These are phyloP conservation scores for Monosporascus sp. DNA, from an alignment of 2,329 filamentous ascomycete genomes.

Conservation along the genomic window DNA sequence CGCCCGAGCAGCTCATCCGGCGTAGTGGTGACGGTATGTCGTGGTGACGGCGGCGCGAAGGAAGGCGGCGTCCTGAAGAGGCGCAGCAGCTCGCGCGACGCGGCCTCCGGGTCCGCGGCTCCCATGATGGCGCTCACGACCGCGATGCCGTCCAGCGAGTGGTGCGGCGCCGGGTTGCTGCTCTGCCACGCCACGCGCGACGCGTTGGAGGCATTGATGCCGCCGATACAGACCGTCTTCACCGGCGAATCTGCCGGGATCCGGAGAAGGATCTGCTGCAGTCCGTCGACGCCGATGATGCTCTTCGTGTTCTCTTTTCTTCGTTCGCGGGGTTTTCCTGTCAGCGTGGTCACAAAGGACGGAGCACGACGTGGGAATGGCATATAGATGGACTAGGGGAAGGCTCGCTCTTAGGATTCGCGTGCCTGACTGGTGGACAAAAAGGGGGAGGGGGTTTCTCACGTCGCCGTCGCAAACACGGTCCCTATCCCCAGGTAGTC, in stretches of 20 bases:
- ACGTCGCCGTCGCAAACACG: constrained; percentile 80
- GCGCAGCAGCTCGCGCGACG: constrained; percentile 52
- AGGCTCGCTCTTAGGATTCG: too few species aligned
- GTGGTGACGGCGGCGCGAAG: constrained; percentile 15
- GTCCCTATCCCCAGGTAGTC: constrained; percentile 91
- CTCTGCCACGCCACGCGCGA: constrained; percentile 71
- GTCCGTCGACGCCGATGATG: constrained; percentile 69
- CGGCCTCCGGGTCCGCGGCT: constrained; percentile 58
- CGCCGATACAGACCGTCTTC: constrained; percentile 79
- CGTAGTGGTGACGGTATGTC: constrained; percentile 8
- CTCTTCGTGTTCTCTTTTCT: constrained; percentile 84
- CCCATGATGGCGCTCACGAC: constrained; percentile 86
- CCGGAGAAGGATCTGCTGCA: constrained; percentile 58
- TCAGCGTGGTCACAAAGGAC: too few species aligned
- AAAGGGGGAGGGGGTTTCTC: constrained; percentile 23
- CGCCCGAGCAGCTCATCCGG: constrained; percentile 19
- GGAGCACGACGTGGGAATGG: too few species aligned
- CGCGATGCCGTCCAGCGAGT: constrained; percentile 72
- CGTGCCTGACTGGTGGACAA: too few species aligned
- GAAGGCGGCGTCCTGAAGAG: constrained; percentile 43
- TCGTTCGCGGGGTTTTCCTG: neutral
- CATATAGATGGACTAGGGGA: too few species aligned
- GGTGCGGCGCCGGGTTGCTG: constrained; percentile 32
- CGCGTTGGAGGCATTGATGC: constrained; percentile 72
- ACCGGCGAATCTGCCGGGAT: constrained; percentile 46